These are phyloP conservation scores for Canariomyces notabilis DNA, from an alignment of 2,329 filamentous ascomycete genomes.

Conservation along the genomic window DNA sequence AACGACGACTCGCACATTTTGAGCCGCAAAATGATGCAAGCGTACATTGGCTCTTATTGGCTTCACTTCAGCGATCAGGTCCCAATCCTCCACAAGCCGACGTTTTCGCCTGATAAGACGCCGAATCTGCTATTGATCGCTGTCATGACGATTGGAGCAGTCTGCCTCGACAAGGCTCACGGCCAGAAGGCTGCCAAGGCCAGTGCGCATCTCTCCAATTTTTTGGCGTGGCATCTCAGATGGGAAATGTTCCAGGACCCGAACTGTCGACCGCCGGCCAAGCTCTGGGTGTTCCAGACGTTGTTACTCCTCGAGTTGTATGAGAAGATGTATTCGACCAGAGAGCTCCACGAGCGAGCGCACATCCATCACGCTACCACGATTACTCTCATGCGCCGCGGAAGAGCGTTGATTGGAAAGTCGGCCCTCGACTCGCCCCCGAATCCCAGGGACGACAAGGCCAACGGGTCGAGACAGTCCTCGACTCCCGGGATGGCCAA, in stretches of 20 bases:
- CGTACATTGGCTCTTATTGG: slow-evolving; percentile 92
- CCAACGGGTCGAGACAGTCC: slow-evolving; percentile 54
- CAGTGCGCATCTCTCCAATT: slow-evolving; percentile 80
- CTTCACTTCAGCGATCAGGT: slow-evolving; percentile 89
- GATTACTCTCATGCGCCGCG: slow-evolving; percentile 89
- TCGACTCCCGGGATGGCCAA: slow-evolving; percentile 58
- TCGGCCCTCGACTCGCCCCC: slow-evolving; percentile 81
- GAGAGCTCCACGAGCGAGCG: slow-evolving; percentile 85
- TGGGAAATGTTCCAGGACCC: slow-evolving; percentile 94
- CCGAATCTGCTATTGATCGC: slow-evolving; percentile 79
- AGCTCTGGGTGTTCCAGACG: slow-evolving; percentile 93
- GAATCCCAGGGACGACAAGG: slow-evolving; percentile 58
- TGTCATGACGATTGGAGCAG: slow-evolving; percentile 89
- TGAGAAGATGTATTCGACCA: slow-evolving; percentile 96
- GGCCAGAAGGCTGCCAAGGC: slow-evolving; percentile 67
- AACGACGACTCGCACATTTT: slow-evolving; percentile 61
- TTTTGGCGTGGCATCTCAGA: slow-evolving; percentile 86
- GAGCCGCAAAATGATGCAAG: slow-evolving; percentile 91
- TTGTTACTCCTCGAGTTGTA: slow-evolving; percentile 85
- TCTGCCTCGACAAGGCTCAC: slow-evolving; percentile 79
- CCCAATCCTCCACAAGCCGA: slow-evolving; percentile 90
- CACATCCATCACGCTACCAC: slow-evolving; percentile 97
- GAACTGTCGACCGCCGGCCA: slow-evolving; percentile 85
- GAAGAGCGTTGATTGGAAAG: slow-evolving; percentile 82
- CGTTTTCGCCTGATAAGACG: slow-evolving; percentile 82